A percentile compares a stretch with the other conserved stretches of the same genome.
These are phyloP conservation scores for Beta vulgaris DNA, from an alignment of 148 eudicot genomes.

Conservation along the genomic window DNA sequence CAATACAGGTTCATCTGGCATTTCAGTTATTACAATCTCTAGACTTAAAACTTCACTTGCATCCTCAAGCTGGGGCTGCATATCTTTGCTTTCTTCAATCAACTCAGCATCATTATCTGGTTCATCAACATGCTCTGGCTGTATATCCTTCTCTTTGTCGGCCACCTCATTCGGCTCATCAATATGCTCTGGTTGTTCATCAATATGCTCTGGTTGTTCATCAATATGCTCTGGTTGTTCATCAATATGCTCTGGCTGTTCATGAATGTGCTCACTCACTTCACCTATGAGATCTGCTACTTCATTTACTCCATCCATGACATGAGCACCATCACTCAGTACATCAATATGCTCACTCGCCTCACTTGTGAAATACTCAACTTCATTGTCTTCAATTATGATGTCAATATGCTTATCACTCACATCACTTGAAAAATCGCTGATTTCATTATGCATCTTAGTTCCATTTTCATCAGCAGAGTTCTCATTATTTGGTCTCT, in stretches of 20 bases:
- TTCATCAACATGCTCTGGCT: slow-evolving; percentile 23
- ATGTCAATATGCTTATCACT: slow-evolving; percentile 20
- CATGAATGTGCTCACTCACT: slow-evolving; percentile 7
- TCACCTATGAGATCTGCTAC: background rate
- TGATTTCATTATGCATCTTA: slow-evolving; percentile 19
- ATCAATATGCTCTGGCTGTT: slow-evolving; percentile 16
- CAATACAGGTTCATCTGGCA: slow-evolving; percentile 31
- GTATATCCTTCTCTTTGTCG: background rate
- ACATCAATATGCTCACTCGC: slow-evolving; percentile 3
- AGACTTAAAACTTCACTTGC: slow-evolving; percentile 32
- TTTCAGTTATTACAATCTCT: slow-evolving; percentile 11
- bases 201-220: slow-evolving; percentile 23
- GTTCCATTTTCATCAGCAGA: slow-evolving; percentile 11
- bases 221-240: slow-evolving; percentile 17
- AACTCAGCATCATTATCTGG: slow-evolving; percentile 25
- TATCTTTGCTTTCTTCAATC: slow-evolving; percentile 24
- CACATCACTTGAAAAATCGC: slow-evolving; percentile 17
- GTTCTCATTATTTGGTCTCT: background rate
- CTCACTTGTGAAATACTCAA: slow-evolving; percentile 3
- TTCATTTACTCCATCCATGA: background rate
- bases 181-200: slow-evolving; percentile 5
- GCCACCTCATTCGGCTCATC: slow-evolving; percentile 11
- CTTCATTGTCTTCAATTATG: slow-evolving; percentile 13
- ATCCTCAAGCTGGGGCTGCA: slow-evolving; percentile 21
- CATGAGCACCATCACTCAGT: background rate